A percentile compares a stretch with the other conserved stretches of the same genome.
Evolutionary conservation across 305 asterid species (phyloP).

Genomic region (Petunia hybrid): DNA sequence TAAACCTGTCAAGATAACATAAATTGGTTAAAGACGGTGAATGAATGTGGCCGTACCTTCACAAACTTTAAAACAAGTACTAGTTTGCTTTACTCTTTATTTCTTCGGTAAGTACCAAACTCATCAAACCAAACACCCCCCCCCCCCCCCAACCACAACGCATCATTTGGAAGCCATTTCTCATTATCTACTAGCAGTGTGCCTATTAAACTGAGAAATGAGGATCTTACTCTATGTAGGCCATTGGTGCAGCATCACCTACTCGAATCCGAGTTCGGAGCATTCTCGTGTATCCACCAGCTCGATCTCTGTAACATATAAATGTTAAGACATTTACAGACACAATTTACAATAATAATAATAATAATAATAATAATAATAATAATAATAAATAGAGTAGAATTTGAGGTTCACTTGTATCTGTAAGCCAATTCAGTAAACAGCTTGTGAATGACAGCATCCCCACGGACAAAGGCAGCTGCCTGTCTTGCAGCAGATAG

Average conservation of each 20-base stretch:
- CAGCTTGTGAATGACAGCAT: constrained; percentile 91
- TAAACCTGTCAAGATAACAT: constrained; percentile 56
- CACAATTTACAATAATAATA: constrained; percentile 3
- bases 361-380: neutral
- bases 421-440: constrained; percentile 94
- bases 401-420: constrained; percentile 69
- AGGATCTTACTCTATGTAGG: constrained; percentile 83
- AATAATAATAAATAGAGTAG: constrained; percentile 13
- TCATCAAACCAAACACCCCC: neutral
- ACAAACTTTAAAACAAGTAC: neutral
- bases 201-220: neutral
- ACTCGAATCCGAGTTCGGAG: constrained; percentile 89
- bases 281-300: constrained; percentile 96
- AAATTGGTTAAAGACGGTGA: neutral
- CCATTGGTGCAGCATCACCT: constrained; percentile 96
- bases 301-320: constrained; percentile 66
- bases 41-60: neutral
- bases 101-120: neutral
- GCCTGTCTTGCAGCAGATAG: constrained; percentile 94
- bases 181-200: neutral
- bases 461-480: constrained; percentile 93
- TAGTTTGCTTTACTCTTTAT: neutral
- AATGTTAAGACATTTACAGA: constrained; percentile 33
- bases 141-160: neutral
- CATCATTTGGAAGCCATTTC: constrained; percentile 13